A percentile compares a stretch with the other conserved stretches of the same genome.
These are phyloP conservation scores for Peronospora belbahrii DNA, from an alignment of 352 stramenopile species.

Conservation along the genomic window DNA sequence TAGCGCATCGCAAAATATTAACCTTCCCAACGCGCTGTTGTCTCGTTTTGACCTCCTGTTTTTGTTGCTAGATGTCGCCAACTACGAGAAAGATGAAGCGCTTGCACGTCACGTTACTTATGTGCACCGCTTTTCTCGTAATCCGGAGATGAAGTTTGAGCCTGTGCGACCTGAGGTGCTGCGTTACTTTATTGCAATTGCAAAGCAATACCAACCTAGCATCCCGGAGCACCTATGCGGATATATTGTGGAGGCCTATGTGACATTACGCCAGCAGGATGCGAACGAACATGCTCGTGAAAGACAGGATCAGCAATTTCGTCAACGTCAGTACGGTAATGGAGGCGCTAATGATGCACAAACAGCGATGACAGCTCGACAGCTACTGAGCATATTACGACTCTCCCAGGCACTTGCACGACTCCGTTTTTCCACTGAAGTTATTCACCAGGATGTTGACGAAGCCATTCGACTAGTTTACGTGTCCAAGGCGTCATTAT, in stretches of 20 bases:
- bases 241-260: slow-evolving; percentile 99
- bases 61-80: slow-evolving; percentile 94
- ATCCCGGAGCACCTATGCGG: slow-evolving; percentile 91
- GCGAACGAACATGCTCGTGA: slow-evolving; percentile 70
- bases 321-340: slow-evolving; percentile 33
- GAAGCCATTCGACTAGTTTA: slow-evolving; percentile 95
- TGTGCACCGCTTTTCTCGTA: slow-evolving; percentile 86
- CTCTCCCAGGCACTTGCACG: slow-evolving; percentile 94
- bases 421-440: slow-evolving; percentile 92
- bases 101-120: slow-evolving; percentile 90
- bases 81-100: slow-evolving; percentile 89
- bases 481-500: slow-evolving; percentile 94
- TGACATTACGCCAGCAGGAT: slow-evolving; percentile 92
- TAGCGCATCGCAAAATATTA: slow-evolving; percentile 95
- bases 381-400: slow-evolving; percentile 98
- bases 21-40: slow-evolving; percentile 97
- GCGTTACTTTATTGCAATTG: slow-evolving; percentile 84
- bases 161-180: slow-evolving; percentile 88
- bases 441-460: slow-evolving; percentile 96
- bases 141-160: slow-evolving; percentile 89
- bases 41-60: slow-evolving; percentile 99
- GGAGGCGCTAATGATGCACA: slow-evolving; percentile 83
- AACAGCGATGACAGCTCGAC: slow-evolving; percentile 96
- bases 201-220: slow-evolving; percentile 78
- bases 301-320: slow-evolving; percentile 34